These are phyloP conservation scores for Verticillium nonalfalfae DNA, from an alignment of 2,329 filamentous ascomycete species.

Conservation along the genomic window DNA sequence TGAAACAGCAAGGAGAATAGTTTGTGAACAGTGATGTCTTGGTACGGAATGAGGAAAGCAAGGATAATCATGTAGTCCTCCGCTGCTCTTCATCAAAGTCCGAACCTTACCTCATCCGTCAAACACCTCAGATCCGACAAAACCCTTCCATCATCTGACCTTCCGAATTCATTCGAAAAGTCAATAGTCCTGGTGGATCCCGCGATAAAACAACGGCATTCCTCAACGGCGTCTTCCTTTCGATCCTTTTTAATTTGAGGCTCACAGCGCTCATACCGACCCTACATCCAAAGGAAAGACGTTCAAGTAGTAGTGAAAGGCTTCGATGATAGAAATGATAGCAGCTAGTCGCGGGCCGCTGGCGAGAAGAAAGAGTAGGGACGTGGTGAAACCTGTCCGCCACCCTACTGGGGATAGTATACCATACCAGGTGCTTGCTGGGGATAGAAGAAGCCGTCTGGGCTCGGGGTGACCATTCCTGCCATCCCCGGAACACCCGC, in stretches of 20 bases:
- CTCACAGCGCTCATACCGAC: not conserved
- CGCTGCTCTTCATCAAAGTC: not conserved
- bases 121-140: not conserved
- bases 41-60: slow-evolving; percentile 2
- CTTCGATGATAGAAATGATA: not conserved
- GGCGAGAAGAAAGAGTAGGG: not conserved
- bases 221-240: not conserved
- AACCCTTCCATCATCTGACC: not conserved
- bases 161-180: not conserved
- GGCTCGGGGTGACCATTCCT: slow-evolving; percentile 69
- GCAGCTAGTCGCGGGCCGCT: not conserved
- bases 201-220: not conserved
- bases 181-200: not conserved
- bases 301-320: not conserved
- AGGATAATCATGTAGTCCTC: slow-evolving; percentile 2
- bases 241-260: not conserved
- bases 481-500: slow-evolving; percentile 62
- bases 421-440: slow-evolving; percentile 49
- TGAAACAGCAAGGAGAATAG: not conserved
- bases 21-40: slow-evolving; percentile 3
- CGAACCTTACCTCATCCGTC: not conserved
- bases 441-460: slow-evolving; percentile 66
- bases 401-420: slow-evolving; percentile 53
- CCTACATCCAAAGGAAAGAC: not conserved
- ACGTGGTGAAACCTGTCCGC: slow-evolving; percentile 7